Base-by-base conservation (phyloP, 371 early-diverging fungal genomes). In the Conidiobolus incongruus region DNA sequence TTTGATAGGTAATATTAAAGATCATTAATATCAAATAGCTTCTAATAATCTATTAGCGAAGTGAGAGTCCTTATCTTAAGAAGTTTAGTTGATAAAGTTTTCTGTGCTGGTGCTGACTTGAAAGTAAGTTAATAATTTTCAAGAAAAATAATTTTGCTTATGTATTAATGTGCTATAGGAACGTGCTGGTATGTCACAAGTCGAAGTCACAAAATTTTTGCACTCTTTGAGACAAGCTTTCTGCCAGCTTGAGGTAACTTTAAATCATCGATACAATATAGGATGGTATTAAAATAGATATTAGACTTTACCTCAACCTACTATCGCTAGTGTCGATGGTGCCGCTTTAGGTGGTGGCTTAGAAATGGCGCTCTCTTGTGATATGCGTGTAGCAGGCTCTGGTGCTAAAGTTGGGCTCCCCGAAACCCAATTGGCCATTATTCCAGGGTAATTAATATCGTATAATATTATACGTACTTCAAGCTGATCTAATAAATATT, bases 51-150 rank as follows among this genome's bases (percentile, higher is more conserved):
- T 21, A 21, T 21, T 40, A 76, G 68, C 11, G 66, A 64, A 8
- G 59, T 71, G 1, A 72, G 86, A n/a, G 94, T 84, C 6, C 63
- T 91, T 28, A 63, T 92, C 30, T 40, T 94, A 26, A 68, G 75
- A 45, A 83, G 84, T 54, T 39, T 69, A 43, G 89, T 89, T 1
- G 68, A 77, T 35, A 63, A 74, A 3, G 87, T 85, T 15, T 95
- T 95, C 52, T 93, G 92, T 54, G 86, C 93, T 3, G 95, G 95
- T 22, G 95, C 95, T 2, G 95, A 95, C 56, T 59, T 95, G 50
- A 91, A 88, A 63, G 83, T 79, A 63, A 32, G 29, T 32, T 6
- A n/a, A 26, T n/a, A 13, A 23, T 22, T 29, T 20, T 38, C 31
- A 13, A n/a, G 21, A 23, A 17, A 20, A 19, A 22, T 13, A 16